Percentiles rank a stretch among this genome's conserved stretches.
Conservation (phyloP, 805 yeast species). For the Saturnispora bothae region DNA sequence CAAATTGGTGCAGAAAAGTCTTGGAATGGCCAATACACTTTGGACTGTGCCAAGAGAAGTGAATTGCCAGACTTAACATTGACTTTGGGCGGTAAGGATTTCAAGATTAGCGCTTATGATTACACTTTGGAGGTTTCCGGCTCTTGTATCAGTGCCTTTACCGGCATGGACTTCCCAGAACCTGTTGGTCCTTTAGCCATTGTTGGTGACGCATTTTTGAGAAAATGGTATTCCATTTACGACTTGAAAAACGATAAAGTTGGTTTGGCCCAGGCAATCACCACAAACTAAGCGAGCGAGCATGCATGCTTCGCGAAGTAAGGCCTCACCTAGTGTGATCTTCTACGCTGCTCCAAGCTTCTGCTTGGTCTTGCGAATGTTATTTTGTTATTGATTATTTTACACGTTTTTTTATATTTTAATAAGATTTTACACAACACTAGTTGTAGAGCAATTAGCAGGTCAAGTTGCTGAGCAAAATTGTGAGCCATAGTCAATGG, state of each 20-base stretch:
- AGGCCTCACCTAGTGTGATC: too few species aligned
- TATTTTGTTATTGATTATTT: too few species aligned
- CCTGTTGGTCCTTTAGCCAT: constrained; percentile 96
- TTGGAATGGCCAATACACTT: constrained; percentile 94
- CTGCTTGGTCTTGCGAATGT: too few species aligned
- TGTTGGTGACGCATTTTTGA: constrained; percentile 94
- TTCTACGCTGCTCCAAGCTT: too few species aligned
- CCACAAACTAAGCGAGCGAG: too few species aligned
- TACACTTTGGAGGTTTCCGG: constrained; percentile 93
- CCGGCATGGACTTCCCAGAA: constrained; percentile 95
- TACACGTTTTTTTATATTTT: too few species aligned
- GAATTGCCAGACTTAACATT: constrained; percentile 85
- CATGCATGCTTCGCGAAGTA: too few species aligned
- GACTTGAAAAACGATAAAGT: constrained; percentile 87
- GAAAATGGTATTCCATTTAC: constrained; percentile 89
- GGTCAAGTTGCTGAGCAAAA: too few species aligned
- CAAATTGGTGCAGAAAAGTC: constrained; percentile 96
- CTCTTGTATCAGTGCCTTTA: constrained; percentile 90
- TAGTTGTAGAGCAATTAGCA: too few species aligned
- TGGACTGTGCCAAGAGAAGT: constrained; percentile 83
- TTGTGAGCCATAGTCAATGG: too few species aligned
- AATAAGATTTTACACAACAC: too few species aligned
- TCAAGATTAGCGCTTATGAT: constrained; percentile 81
- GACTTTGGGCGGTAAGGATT: constrained; percentile 82
- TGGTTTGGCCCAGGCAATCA: constrained; percentile 88